Evolutionary conservation across 192 early-diverging fungal species (phyloP).

Genomic region (Funneliformis geosporum): DNA sequence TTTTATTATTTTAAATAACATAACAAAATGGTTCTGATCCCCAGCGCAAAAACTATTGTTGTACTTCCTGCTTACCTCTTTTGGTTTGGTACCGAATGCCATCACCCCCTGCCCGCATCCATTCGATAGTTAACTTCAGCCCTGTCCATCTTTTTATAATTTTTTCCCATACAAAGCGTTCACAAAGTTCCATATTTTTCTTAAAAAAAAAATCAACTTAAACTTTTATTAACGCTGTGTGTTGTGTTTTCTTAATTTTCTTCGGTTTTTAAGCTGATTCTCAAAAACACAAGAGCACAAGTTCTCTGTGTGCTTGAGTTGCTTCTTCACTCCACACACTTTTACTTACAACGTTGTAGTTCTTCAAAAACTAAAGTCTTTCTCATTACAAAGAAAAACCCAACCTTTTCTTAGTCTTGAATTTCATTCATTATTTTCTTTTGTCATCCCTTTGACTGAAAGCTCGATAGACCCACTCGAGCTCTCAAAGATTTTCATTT

Average conservation of each 20-base stretch:
- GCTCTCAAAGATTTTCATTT: constrained; percentile 30
- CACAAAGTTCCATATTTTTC: not conserved
- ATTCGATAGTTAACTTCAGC: not conserved
- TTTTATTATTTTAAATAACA: not conserved
- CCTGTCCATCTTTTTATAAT: not conserved
- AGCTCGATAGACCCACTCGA: constrained; percentile 24
- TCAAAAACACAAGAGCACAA: constrained; percentile 18
- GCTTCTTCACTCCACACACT: constrained; percentile 13
- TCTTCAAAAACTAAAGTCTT: not conserved
- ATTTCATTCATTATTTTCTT: constrained; percentile 2
- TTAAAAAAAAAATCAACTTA: not conserved
- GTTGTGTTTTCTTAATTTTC: constrained; percentile 15
- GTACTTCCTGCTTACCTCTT: not conserved
- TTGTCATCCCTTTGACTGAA: not conserved
- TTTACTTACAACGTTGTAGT: not conserved
- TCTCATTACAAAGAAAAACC: constrained; percentile 13
- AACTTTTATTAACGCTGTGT: not conserved
- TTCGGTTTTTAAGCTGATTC: not conserved
- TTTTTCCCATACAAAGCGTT: not conserved
- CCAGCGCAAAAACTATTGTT: not conserved
- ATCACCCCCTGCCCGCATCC: not conserved
- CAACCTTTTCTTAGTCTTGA: constrained; percentile 22
- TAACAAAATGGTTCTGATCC: not conserved
- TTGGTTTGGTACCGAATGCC: not conserved
- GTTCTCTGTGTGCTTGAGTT: constrained; percentile 23